Conservation (phyloP, 352 stramenopile species). For the Phytophthora capsici region DNA sequence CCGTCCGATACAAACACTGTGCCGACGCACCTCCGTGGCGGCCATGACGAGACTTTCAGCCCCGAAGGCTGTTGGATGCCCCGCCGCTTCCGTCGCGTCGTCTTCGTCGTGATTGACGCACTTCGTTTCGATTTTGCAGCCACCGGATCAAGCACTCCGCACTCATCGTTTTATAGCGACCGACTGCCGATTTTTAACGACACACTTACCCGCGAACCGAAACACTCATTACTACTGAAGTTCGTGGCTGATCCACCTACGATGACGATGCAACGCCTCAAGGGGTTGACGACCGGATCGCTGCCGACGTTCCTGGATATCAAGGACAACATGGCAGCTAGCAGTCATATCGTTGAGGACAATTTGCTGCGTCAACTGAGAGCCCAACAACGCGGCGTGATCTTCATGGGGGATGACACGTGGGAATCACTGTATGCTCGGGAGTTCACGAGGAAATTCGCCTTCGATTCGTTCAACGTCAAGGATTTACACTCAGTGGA, state of each 20-base stretch:
- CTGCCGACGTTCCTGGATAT: slow-evolving; percentile 99
- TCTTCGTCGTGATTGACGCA: slow-evolving; percentile 97
- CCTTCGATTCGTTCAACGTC: slow-evolving; percentile 98
- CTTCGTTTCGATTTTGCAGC: slow-evolving; percentile 97
- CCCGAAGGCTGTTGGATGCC: slow-evolving; percentile 72
- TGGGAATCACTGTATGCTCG: slow-evolving; percentile 95
- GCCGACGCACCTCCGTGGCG: slow-evolving; percentile 12
- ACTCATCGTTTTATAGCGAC: slow-evolving; percentile 77
- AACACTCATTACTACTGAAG: slow-evolving; percentile 85
- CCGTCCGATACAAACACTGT: slow-evolving; percentile 20
- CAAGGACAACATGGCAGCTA: slow-evolving; percentile 93
- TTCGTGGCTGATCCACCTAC: slow-evolving; percentile 98
- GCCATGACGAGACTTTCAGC: slow-evolving; percentile 7
- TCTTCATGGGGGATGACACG: slow-evolving; percentile 99
- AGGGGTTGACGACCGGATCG: slow-evolving; percentile 97
- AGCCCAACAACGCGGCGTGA: slow-evolving; percentile 61
- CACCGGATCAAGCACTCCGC: slow-evolving; percentile 3
- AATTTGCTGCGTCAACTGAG: slow-evolving; percentile 94
- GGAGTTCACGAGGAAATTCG: slow-evolving; percentile 92
- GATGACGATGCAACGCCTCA: slow-evolving; percentile 98
- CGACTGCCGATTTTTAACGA: slow-evolving; percentile 85
- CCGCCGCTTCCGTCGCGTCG: slow-evolving; percentile 77
- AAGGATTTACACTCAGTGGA: slow-evolving; percentile 98
- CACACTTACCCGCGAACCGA: slow-evolving; percentile 54
- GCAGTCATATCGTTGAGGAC: slow-evolving; percentile 94